Conservation (phyloP, 306 rosid genomes). For the Trichosanthes cucumerina region DNA sequence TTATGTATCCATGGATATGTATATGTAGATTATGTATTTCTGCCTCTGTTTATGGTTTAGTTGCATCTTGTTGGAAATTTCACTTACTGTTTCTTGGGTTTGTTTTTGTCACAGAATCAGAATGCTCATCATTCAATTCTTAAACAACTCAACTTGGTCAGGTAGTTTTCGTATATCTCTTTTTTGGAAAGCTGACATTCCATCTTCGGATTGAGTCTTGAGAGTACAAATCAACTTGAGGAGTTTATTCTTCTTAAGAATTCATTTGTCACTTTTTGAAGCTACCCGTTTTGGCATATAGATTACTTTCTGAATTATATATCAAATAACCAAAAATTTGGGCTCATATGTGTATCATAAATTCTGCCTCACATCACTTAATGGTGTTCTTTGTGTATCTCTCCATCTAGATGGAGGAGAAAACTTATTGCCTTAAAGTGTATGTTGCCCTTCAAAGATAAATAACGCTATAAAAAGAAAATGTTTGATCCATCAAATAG, state of each 20-base stretch:
- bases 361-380: not conserved
- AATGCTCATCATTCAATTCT: slow-evolving; percentile 82
- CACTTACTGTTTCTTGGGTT: slow-evolving; percentile 17
- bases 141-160: slow-evolving; percentile 64
- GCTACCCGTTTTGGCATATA: not conserved
- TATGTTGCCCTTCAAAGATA: not conserved
- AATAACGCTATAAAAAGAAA: not conserved
- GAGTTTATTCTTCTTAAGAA: not conserved
- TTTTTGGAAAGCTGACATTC: not conserved
- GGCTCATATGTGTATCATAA: not conserved
- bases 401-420: not conserved
- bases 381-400: not conserved
- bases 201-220: not conserved
- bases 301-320: not conserved
- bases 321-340: not conserved
- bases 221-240: not conserved
- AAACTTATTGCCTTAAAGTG: not conserved
- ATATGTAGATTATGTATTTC: not conserved
- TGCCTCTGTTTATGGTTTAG: not conserved
- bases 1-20: not conserved
- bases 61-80: not conserved
- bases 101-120: slow-evolving; percentile 53
- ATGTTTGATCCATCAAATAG: not conserved
- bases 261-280: not conserved
- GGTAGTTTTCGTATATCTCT: slow-evolving; percentile 28